Base-by-base conservation (phyloP, 371 early-diverging fungal genomes). In the Circinella umbellata region DNA sequence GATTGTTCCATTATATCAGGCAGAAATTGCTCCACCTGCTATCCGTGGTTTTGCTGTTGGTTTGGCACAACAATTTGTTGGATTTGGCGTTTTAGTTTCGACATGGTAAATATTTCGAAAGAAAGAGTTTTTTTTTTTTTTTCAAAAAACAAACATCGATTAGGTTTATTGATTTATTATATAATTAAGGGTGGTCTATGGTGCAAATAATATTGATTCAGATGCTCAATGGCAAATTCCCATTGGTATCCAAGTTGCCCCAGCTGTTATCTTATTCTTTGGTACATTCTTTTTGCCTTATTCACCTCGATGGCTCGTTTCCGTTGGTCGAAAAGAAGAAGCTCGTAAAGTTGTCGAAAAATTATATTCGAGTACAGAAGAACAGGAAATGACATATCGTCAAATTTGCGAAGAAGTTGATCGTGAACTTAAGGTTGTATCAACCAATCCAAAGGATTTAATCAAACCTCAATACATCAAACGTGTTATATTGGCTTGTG, bases 371-470 rank as follows among this genome's bases (percentile, higher is more conserved):
- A 71, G 72, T 20, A 75, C 78, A 61, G 76, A 68, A 64, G 73
- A 77, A 53, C 68, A 78, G 73, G 67, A 80, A 82, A 49, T 76
- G 73, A 64, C 80, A 79, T 92, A 86, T 75, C 82, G 88, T 57
- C 80, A 82, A 66, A 82, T 82, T 35, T 66, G 63, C 38, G 79
- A 74, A 7, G 80, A 80, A 71, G 73, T 82, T 39, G 79, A 78
- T 15, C 64, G 73, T 20, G 83, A 82, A 67, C 72, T 73, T 27
- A 76, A 77, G 39, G 79, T 90, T 36, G 90, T 90, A 17, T 81
- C 84, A n/a, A 88, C 85, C 64, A 84, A 85, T 59, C 95, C 94
- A 78, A 3, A 61, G 5, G 95, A 96, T 73, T 87, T 96, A 55
- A 75, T 93, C 69, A 13, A 4, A 4, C 64, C 64, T n/a, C 66